Conservation (phyloP, 768 basidiomycete genomes). For the Tubosaeta sp. region DNA sequence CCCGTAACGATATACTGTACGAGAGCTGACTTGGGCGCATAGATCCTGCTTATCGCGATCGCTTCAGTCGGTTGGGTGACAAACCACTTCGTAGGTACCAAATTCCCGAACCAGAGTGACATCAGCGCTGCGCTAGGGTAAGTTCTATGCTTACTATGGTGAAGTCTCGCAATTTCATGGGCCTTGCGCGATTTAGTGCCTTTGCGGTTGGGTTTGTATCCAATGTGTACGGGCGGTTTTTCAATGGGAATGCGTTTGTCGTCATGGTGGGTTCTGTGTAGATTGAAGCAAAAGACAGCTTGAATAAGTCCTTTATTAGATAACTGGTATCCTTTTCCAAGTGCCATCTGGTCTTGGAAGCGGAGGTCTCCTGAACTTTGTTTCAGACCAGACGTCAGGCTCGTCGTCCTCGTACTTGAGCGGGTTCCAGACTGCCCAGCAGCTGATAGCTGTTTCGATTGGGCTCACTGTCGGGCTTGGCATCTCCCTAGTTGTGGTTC, state of each 20-base stretch:
- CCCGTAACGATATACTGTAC: not conserved
- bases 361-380: slow-evolving; percentile 74
- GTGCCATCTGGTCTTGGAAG: slow-evolving; percentile 78
- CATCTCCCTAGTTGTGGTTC: slow-evolving; percentile 60
- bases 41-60: slow-evolving; percentile 54
- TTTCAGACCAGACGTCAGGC: slow-evolving; percentile 49
- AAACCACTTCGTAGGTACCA: slow-evolving; percentile 59
- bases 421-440: slow-evolving; percentile 72
- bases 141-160: slow-evolving; percentile 10
- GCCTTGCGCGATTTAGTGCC: slow-evolving; percentile 37
- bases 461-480: slow-evolving; percentile 79
- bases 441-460: slow-evolving; percentile 73
- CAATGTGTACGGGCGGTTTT: slow-evolving; percentile 73
- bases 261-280: slow-evolving; percentile 55
- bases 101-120: slow-evolving; percentile 66
- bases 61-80: slow-evolving; percentile 72
- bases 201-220: slow-evolving; percentile 79
- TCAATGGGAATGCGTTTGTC: slow-evolving; percentile 71
- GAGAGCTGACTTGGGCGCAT: not conserved
- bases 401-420: slow-evolving; percentile 54
- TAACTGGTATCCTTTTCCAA: slow-evolving; percentile 82
- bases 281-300: not conserved
- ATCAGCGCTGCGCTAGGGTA: slow-evolving; percentile 75
- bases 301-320: slow-evolving; percentile 26
- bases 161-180: not conserved